Evolutionary conservation across 1,284 basidiomycete species (phyloP).

Genomic region (Ustilago xerochloae): DNA sequence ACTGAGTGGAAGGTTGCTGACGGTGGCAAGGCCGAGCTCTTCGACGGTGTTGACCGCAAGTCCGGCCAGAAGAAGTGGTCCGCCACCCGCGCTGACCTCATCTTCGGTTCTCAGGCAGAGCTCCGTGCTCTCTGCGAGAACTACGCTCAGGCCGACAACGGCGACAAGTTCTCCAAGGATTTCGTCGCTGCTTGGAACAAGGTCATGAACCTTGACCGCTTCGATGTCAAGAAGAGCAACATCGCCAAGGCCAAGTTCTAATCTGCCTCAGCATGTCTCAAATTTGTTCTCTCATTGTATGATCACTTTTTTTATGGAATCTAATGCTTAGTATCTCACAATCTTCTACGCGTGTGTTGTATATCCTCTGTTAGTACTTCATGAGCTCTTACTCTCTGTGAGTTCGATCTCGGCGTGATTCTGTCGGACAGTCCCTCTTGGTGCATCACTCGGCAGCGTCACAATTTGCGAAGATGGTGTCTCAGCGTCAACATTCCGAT

Average conservation of each 20-base stretch:
- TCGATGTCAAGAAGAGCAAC: conserved; percentile 46
- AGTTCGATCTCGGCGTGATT: too few relatives aligned
- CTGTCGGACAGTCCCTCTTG: too few relatives aligned
- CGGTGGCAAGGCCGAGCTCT: conserved; percentile 28
- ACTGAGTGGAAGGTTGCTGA: conserved; percentile 46
- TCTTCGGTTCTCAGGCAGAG: conserved; percentile 44
- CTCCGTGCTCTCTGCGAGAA: conserved; percentile 33
- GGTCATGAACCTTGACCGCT: conserved; percentile 47
- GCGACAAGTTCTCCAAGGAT: conserved; percentile 43
- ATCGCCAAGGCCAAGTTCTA: conserved; percentile 40
- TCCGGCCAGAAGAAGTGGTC: conserved; percentile 48
- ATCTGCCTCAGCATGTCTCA: background rate
- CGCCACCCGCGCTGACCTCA: conserved; percentile 36
- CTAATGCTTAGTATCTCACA: background rate
- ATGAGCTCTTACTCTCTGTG: too few relatives aligned
- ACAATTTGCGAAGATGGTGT: too few relatives aligned
- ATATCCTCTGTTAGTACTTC: too few relatives aligned
- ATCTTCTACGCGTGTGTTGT: background rate
- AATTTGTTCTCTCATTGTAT: background rate
- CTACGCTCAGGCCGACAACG: conserved; percentile 45
- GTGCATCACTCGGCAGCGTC: too few relatives aligned
- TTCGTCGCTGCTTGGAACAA: conserved; percentile 44
- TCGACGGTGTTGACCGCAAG: conserved; percentile 43
- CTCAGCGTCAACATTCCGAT: too few relatives aligned
- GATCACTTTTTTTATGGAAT: conserved; percentile 2